A percentile compares a stretch with the other conserved stretches of the same genome.
These are phyloP conservation scores for Arachnopeziza araneosa DNA, from an alignment of 2,329 filamentous ascomycete genomes.

Conservation along the genomic window DNA sequence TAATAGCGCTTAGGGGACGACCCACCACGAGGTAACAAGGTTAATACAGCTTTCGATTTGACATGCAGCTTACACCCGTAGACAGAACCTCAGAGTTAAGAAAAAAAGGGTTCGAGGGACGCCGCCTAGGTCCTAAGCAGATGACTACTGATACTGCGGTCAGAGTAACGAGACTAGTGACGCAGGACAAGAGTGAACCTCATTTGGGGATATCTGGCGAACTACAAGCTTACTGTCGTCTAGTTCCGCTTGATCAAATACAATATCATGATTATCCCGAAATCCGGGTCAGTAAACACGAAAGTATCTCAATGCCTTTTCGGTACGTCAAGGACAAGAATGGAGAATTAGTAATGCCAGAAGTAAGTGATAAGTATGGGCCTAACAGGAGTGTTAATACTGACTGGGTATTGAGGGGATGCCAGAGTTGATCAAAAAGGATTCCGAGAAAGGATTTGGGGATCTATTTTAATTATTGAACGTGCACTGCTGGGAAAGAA, in stretches of 20 bases:
- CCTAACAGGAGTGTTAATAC: not conserved
- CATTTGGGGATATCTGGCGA: not conserved
- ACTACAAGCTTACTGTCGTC: conserved; percentile 3
- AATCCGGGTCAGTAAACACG: conserved; percentile 81
- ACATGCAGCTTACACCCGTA: conserved; percentile 33
- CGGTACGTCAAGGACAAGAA: conserved; percentile 77
- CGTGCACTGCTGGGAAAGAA: too few relatives aligned
- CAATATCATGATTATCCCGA: conserved; percentile 85
- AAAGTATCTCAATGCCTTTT: conserved; percentile 97
- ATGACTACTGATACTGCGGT: conserved; percentile 99
- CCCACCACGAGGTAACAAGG: conserved; percentile 71
- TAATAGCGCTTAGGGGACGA: conserved; percentile 65
- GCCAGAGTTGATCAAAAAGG: conserved; percentile 87
- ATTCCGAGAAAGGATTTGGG: conserved; percentile 86
- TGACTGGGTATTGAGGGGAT: conserved; percentile 56
- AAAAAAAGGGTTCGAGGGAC: conserved; percentile 85
- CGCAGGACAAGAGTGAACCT: conserved; percentile 70
- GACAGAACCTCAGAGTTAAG: conserved; percentile 94
- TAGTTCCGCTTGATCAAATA: conserved; percentile 73
- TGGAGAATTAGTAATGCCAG: conserved; percentile 83
- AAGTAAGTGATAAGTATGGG: conserved; percentile 50
- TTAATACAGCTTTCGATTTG: not conserved
- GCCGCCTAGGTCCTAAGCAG: conserved; percentile 83
- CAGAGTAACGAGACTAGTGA: conserved; percentile 82
- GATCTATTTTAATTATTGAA: conserved; percentile 79